A percentile compares a stretch with the other conserved stretches of the same genome.
Evolutionary conservation across 345 rosid species (phyloP).

Genomic region (Linum lewisii): DNA sequence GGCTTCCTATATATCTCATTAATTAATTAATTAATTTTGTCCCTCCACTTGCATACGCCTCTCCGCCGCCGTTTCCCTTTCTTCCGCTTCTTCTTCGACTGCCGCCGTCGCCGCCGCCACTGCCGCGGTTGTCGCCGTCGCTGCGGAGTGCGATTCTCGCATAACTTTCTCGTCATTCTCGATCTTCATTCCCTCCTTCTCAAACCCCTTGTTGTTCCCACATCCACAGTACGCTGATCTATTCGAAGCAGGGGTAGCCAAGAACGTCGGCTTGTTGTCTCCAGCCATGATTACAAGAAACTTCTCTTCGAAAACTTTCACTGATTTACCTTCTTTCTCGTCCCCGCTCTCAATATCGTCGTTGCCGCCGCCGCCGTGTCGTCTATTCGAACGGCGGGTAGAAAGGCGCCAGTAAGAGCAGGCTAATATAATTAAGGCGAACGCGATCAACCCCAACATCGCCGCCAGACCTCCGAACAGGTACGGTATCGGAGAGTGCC

Average conservation of each 20-base stretch:
- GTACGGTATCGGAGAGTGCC: constrained; percentile 10
- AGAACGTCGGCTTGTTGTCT: not conserved
- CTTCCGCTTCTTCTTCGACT: constrained; percentile 14
- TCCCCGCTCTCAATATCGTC: not conserved
- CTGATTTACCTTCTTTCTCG: not conserved
- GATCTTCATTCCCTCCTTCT: constrained; percentile 17
- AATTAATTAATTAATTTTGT: not conserved
- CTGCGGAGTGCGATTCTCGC: constrained; percentile 14
- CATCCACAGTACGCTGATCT: constrained; percentile 22
- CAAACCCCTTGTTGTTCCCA: constrained; percentile 20
- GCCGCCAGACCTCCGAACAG: constrained; percentile 9
- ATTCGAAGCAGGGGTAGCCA: constrained; percentile 12
- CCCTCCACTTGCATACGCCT: not conserved
- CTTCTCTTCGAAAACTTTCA: constrained; percentile 4
- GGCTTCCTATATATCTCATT: not conserved
- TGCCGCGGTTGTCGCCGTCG: too few relatives aligned
- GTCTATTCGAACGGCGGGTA: not conserved
- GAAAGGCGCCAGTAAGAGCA: constrained; percentile 10
- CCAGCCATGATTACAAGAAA: constrained; percentile 4
- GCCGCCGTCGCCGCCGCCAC: not conserved
- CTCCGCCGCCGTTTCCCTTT: not conserved
- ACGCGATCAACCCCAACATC: constrained; percentile 7
- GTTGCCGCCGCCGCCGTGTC: not conserved
- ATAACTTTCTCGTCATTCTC: constrained; percentile 29
- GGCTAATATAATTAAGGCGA: constrained; percentile 6